A percentile compares a stretch with the other conserved stretches of the same genome.
These are phyloP conservation scores for Backusella tuberculispora DNA, from an alignment of 192 early-diverging fungal genomes.

Conservation along the genomic window DNA sequence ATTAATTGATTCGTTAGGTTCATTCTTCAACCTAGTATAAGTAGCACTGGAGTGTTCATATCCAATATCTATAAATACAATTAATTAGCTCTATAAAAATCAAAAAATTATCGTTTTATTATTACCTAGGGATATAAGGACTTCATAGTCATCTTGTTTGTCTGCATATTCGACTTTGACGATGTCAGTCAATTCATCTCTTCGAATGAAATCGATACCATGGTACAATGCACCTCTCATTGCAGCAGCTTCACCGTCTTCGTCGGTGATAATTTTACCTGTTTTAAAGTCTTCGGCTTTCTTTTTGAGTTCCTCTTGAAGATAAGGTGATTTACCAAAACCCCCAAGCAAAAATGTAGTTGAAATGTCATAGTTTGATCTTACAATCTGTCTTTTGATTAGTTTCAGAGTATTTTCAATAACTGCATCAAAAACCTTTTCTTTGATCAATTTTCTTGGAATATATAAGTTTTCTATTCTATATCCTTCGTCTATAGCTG, in stretches of 20 bases:
- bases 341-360: slow-evolving; percentile 5
- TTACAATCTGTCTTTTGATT: not conserved
- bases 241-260: not conserved
- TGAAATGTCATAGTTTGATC: not conserved
- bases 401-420: not conserved
- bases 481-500: too few relatives aligned
- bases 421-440: not conserved
- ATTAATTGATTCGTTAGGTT: not conserved
- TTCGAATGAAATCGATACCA: slow-evolving; percentile 6
- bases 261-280: not conserved
- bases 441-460: not conserved
- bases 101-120: too few relatives aligned
- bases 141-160: not conserved
- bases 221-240: slow-evolving; percentile 4
- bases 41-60: not conserved
- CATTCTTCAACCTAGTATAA: not conserved
- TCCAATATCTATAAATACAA: slow-evolving; percentile 12
- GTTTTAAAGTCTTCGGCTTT: not conserved
- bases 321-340: slow-evolving; percentile 3
- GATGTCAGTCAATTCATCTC: slow-evolving; percentile 1
- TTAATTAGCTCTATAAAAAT: not conserved
- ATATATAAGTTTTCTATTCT: not conserved
- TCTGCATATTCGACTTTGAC: not conserved
- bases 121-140: slow-evolving; percentile 4
- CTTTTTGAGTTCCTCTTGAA: not conserved